Evolutionary conservation across 2,329 filamentous ascomycete genomes (phyloP).

Genomic region (Niveomyces coronatus): DNA sequence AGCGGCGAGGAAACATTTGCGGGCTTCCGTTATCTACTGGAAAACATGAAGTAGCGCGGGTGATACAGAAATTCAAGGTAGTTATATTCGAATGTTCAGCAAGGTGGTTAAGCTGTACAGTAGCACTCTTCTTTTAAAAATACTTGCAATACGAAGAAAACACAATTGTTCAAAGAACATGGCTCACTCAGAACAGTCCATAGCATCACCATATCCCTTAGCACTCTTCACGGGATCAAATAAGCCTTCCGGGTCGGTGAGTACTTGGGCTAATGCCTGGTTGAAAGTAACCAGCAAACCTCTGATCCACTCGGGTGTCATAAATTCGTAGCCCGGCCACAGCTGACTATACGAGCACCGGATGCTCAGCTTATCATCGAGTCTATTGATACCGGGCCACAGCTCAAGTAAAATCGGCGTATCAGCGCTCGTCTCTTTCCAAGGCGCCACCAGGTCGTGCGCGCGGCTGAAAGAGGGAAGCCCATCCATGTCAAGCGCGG

Average conservation of each 20-base stretch:
- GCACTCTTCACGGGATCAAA: slow-evolving; percentile 6
- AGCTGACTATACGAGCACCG: slow-evolving; percentile 8
- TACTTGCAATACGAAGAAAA: not conserved
- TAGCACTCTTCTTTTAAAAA: too few relatives aligned
- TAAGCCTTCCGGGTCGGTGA: slow-evolving; percentile 4
- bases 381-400: slow-evolving; percentile 4
- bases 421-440: slow-evolving; percentile 9
- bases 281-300: slow-evolving; percentile 7
- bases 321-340: slow-evolving; percentile 9
- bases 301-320: slow-evolving; percentile 10
- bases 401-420: slow-evolving; percentile 7
- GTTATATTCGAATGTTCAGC: not conserved
- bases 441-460: slow-evolving; percentile 7
- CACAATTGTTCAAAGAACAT: not conserved
- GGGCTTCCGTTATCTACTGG: slow-evolving; percentile 49
- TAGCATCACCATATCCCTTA: not conserved
- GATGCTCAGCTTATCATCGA: slow-evolving; percentile 6
- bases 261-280: slow-evolving; percentile 6
- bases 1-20: slow-evolving; percentile 34
- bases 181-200: slow-evolving; percentile 1
- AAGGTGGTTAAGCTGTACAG: not conserved
- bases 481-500: slow-evolving; percentile 1
- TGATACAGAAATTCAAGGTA: not conserved
- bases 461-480: slow-evolving; percentile 8
- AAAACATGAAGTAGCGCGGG: slow-evolving; percentile 27